Evolutionary conservation across 106 monocot genomes (phyloP).

Genomic region (Chionographis japonica): DNA sequence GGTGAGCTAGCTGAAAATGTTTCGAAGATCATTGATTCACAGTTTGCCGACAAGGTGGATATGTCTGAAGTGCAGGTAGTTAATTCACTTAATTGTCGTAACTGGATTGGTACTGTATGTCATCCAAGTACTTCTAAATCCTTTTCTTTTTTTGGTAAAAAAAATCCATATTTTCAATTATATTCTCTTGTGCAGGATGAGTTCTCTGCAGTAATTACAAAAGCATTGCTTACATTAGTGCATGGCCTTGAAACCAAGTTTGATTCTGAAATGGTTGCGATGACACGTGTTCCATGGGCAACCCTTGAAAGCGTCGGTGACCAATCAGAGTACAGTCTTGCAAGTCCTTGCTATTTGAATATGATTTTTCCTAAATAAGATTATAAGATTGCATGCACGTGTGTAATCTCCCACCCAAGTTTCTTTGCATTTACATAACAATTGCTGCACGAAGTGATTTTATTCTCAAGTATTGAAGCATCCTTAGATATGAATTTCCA

Average conservation of each 20-base stretch:
- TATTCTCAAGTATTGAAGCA: not conserved
- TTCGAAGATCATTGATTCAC: slow-evolving; percentile 89
- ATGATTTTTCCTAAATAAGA: not conserved
- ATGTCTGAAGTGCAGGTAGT: slow-evolving; percentile 96
- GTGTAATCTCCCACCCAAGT: not conserved
- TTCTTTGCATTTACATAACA: not conserved
- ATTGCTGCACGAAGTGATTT: not conserved
- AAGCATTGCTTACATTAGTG: slow-evolving; percentile 85
- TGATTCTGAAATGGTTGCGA: slow-evolving; percentile 96
- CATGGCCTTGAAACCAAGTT: slow-evolving; percentile 98
- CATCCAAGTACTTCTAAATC: not conserved
- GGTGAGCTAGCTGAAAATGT: slow-evolving; percentile 98
- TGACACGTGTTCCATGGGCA: slow-evolving; percentile 97
- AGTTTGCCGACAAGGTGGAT: slow-evolving; percentile 82
- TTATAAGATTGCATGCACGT: not conserved
- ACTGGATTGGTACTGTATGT: not conserved
- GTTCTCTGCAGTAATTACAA: slow-evolving; percentile 92
- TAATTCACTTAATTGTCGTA: slow-evolving; percentile 16
- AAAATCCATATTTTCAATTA: not conserved
- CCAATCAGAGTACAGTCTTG: slow-evolving; percentile 81
- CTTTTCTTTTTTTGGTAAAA: not conserved
- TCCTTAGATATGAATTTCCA: not conserved
- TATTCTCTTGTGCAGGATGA: slow-evolving; percentile 66
- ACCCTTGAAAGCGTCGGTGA: slow-evolving; percentile 98
- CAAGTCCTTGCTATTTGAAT: not conserved